Evolutionary conservation across 805 yeast genomes (phyloP), one percentile per base, ranked within the genome.

Genomic region (Candida corydali): DNA sequence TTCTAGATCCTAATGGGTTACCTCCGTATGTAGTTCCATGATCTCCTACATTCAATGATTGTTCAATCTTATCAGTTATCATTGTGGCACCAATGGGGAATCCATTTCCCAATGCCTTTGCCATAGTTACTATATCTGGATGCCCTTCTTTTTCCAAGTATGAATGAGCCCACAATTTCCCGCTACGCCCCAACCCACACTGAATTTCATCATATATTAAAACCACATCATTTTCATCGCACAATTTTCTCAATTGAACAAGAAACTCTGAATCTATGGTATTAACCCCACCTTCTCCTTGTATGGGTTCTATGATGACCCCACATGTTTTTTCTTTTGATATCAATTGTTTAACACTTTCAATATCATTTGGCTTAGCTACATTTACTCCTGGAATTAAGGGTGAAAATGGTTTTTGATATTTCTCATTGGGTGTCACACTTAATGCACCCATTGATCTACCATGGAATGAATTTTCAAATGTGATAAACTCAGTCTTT

Each of bases 1-100:
- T 76, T 44, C 89, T 77, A 24, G 91, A 73, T 4, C 88, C 98
- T 44, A 93, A 67, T 38, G 98, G 98, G 59, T 93, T 93, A 38
- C 98, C 98, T 45, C 98, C 98, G 55, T 83, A 91, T 0, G 98
- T 91, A 3, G 98, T 91, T 39, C 98, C 98, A 57, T 91, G 98
- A 55, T 93, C 98, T 40, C 98, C 98, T 16, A 86, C 91, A 40
- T 78, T 70, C 47, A 93, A 65, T 2, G 69, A 76, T 8, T 68
- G 59, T 54, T 88, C 95, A 17, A 93, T 83, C 34, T 76, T 72
- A 46, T 86, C 93, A 37, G 86, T 77, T 40, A 91, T 79, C 75
- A 93, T 75, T 2, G 95, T 85, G 4, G 97, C 98, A 38, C 94
- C 96, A 48, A 93, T 82, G 22, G 98, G 98, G 69, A 77, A 86